Evolutionary conservation across 2,329 filamentous ascomycete species (phyloP).

Genomic region (Acarospora socialis): DNA sequence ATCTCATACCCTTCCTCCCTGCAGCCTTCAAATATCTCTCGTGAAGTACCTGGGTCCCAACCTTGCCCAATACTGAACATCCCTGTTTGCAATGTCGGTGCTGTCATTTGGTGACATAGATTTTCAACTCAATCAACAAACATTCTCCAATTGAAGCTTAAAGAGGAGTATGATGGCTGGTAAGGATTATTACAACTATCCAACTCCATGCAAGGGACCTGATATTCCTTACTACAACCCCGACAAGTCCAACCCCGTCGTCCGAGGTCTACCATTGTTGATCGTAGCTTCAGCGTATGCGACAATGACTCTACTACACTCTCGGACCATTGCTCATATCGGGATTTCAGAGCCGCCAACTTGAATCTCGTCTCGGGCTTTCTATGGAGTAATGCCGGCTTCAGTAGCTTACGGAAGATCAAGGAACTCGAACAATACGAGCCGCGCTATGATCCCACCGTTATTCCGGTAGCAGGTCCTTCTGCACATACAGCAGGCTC

Average conservation of each 20-base stretch:
- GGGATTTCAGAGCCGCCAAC: slow-evolving; percentile 11
- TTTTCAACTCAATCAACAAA: too few relatives aligned
- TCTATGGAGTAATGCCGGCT: slow-evolving; percentile 34
- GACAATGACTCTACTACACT: not conserved
- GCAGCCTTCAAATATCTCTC: too few relatives aligned
- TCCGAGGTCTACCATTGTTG: slow-evolving; percentile 10
- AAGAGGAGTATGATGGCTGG: too few relatives aligned
- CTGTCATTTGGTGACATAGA: too few relatives aligned
- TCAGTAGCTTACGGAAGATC: slow-evolving; percentile 42
- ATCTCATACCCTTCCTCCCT: too few relatives aligned
- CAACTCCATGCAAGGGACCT: slow-evolving; percentile 9
- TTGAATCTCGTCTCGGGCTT: slow-evolving; percentile 7
- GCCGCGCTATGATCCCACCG: slow-evolving; percentile 42
- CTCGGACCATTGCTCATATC: not conserved
- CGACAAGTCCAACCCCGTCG: slow-evolving; percentile 9
- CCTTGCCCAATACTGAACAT: too few relatives aligned
- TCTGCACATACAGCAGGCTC: slow-evolving; percentile 14
- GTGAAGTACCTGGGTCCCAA: too few relatives aligned
- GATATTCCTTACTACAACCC: slow-evolving; percentile 5
- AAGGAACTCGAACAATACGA: slow-evolving; percentile 39
- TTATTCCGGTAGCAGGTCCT: slow-evolving; percentile 30
- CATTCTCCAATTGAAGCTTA: too few relatives aligned
- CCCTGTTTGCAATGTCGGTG: too few relatives aligned
- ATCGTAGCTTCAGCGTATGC: slow-evolving; percentile 10
- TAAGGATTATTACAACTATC: too few relatives aligned